Evolutionary conservation across 352 stramenopile genomes (phyloP).

Genomic region (Phytophthora pistaciae): DNA sequence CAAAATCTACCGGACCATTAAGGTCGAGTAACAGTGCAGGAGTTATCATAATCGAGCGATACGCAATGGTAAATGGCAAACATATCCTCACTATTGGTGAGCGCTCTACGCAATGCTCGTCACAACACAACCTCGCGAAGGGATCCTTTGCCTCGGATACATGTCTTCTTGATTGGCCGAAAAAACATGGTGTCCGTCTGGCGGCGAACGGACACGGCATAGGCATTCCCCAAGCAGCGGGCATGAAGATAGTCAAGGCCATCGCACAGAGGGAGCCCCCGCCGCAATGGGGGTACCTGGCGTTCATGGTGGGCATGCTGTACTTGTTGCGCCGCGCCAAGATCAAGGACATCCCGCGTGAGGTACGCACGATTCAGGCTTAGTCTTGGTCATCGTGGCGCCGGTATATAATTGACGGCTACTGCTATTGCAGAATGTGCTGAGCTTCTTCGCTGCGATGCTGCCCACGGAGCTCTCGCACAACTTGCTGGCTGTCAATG

Average conservation of each 20-base stretch:
- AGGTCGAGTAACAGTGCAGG: constrained; percentile 89
- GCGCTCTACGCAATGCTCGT: constrained; percentile 5
- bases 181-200: constrained; percentile 18
- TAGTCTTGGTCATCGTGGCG: neutral
- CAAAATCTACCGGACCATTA: constrained; percentile 98
- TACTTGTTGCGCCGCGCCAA: constrained; percentile 51
- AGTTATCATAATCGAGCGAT: neutral
- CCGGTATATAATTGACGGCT: neutral
- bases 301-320: constrained; percentile 47
- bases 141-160: constrained; percentile 21
- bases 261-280: constrained; percentile 30
- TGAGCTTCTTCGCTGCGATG: constrained; percentile 68
- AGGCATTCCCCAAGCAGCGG: neutral
- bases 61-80: neutral
- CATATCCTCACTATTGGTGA: neutral
- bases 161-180: constrained; percentile 14
- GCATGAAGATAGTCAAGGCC: constrained; percentile 49
- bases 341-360: constrained; percentile 53
- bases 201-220: constrained; percentile 12
- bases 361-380: constrained; percentile 20
- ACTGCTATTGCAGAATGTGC: constrained; percentile 40
- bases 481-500: constrained; percentile 62
- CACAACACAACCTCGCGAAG: constrained; percentile 4
- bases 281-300: constrained; percentile 51
- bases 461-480: constrained; percentile 71